Conservation (phyloP, 345 rosid species). For the Sonneratia caseolaris region DNA sequence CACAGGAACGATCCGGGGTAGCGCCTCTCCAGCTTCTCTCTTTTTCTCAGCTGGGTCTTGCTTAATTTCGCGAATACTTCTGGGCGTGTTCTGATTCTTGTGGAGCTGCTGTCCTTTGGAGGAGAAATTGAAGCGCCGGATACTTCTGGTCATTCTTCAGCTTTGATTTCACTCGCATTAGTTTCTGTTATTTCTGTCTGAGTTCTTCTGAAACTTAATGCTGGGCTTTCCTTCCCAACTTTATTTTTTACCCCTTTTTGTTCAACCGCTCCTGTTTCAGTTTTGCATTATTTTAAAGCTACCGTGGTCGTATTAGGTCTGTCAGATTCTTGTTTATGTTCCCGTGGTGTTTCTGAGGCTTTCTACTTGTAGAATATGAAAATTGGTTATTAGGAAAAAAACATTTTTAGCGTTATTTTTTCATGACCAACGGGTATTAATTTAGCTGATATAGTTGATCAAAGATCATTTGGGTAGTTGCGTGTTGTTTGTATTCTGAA, state of each 20-base stretch:
- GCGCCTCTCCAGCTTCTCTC: neutral
- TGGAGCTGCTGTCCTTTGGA: neutral
- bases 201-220: neutral
- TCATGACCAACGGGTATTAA: neutral
- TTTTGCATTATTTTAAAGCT: neutral
- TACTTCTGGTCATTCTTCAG: neutral
- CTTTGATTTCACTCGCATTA: neutral
- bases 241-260: neutral
- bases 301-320: neutral
- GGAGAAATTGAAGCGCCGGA: neutral
- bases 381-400: too few relatives aligned
- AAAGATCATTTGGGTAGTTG: constrained; percentile 1
- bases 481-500: neutral
- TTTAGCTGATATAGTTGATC: neutral
- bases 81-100: neutral
- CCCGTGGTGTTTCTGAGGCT: neutral
- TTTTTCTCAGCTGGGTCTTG: neutral
- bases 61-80: neutral
- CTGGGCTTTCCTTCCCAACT: neutral
- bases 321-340: neutral
- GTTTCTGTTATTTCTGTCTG: neutral
- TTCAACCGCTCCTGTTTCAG: neutral
- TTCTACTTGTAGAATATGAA: neutral
- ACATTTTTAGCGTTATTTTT: neutral
- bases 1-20: constrained; percentile 2